Percentiles rank a stretch among this genome's conserved stretches.
These are phyloP conservation scores for Mangifera indica DNA, from an alignment of 345 rosid genomes.

Conservation along the genomic window DNA sequence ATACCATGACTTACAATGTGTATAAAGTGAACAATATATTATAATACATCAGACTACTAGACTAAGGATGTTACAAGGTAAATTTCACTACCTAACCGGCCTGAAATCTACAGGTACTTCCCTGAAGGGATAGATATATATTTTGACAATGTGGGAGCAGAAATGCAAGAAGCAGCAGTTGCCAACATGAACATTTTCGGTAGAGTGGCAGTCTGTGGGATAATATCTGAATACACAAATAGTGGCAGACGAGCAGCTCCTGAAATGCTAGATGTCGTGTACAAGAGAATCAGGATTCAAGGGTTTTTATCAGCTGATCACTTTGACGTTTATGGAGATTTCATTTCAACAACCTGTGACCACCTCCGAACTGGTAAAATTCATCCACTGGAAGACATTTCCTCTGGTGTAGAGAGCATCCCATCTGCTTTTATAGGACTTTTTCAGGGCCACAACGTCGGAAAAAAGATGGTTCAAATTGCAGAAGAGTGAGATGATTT, in stretches of 20 bases:
- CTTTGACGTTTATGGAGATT: slow-evolving; percentile 31
- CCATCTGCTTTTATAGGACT: slow-evolving; percentile 48
- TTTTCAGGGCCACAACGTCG: slow-evolving; percentile 36
- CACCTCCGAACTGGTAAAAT: slow-evolving; percentile 31
- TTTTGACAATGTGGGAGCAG: slow-evolving; percentile 59
- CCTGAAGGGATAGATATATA: slow-evolving; percentile 60
- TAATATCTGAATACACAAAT: slow-evolving; percentile 44
- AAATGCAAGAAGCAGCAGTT: slow-evolving; percentile 53
- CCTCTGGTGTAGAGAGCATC: slow-evolving; percentile 43
- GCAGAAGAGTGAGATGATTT: slow-evolving; percentile 12
- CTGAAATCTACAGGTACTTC: slow-evolving; percentile 36
- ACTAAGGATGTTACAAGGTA: no score
- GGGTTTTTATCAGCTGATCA: slow-evolving; percentile 45
- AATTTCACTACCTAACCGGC: not conserved
- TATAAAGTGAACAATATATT: no score
- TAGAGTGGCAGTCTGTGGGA: slow-evolving; percentile 53
- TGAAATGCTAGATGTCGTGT: slow-evolving; percentile 38
- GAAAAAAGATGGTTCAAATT: slow-evolving; percentile 42
- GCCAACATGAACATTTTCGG: slow-evolving; percentile 50
- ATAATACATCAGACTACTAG: no score
- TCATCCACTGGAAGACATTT: slow-evolving; percentile 45
- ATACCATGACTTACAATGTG: no score
- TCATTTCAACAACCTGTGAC: slow-evolving; percentile 39
- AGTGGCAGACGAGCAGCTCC: slow-evolving; percentile 37
- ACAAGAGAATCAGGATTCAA: slow-evolving; percentile 51